Evolutionary conservation across 495 filamentous ascomycete genomes (phyloP).

Genomic region (Penicillium arizonense): DNA sequence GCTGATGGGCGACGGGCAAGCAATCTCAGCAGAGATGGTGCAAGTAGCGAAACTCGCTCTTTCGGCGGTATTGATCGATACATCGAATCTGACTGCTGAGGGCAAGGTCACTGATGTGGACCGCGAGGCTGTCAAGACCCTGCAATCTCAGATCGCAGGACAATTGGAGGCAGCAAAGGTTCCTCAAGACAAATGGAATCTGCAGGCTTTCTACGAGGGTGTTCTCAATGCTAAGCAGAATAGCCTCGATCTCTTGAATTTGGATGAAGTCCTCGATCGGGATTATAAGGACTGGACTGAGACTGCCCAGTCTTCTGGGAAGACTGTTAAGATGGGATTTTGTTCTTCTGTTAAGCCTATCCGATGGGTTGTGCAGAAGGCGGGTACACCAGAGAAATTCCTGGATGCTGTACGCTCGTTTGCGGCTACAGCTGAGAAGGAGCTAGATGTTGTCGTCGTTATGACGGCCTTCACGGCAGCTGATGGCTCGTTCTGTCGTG

Average conservation of each 20-base stretch:
- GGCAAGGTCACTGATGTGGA: slow-evolving; percentile 77
- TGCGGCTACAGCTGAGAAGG: slow-evolving; percentile 43
- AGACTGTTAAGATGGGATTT: slow-evolving; percentile 63
- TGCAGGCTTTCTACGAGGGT: slow-evolving; percentile 58
- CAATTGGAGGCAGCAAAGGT: slow-evolving; percentile 16
- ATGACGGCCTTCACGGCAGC: slow-evolving; percentile 69
- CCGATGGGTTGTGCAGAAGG: slow-evolving; percentile 58
- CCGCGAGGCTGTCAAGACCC: slow-evolving; percentile 58
- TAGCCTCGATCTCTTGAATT: slow-evolving; percentile 58
- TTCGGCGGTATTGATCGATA: slow-evolving; percentile 82
- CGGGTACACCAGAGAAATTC: slow-evolving; percentile 40
- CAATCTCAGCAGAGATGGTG: slow-evolving; percentile 32
- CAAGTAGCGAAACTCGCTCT: slow-evolving; percentile 76
- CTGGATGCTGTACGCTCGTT: slow-evolving; percentile 51
- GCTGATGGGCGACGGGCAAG: slow-evolving; percentile 44
- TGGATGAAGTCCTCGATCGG: slow-evolving; percentile 77
- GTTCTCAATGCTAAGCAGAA: slow-evolving; percentile 69
- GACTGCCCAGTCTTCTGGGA: slow-evolving; percentile 15
- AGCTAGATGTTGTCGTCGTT: slow-evolving; percentile 65
- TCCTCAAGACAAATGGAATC: slow-evolving; percentile 32
- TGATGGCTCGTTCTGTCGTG: slow-evolving; percentile 56
- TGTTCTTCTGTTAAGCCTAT: slow-evolving; percentile 70
- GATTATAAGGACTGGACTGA: slow-evolving; percentile 93
- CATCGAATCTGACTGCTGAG: slow-evolving; percentile 64
- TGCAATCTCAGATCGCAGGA: slow-evolving; percentile 52